phyloP scores from a whole-genome alignment of 805 yeast genomes.

The Lachancea fermentati region DNA sequence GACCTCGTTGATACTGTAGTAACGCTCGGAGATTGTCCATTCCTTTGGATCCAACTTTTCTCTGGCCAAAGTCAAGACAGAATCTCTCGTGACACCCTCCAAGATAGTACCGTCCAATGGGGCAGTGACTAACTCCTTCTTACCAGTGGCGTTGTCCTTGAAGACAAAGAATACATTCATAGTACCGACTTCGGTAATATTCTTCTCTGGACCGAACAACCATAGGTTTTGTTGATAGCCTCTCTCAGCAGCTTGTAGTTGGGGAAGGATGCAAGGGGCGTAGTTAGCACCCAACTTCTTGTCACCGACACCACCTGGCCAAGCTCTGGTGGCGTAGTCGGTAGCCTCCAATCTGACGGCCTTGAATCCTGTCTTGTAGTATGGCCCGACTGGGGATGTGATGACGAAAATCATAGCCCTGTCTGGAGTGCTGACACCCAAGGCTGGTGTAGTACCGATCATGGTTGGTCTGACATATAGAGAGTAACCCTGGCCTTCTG shows the following conservation, averaged over 20 bases:
- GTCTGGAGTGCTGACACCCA: conserved; percentile 82
- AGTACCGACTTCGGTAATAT: conserved; percentile 94
- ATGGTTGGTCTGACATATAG: conserved; percentile 90
- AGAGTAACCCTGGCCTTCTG: conserved; percentile 82
- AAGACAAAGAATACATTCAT: conserved; percentile 93
- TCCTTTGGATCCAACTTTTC: conserved; percentile 66
- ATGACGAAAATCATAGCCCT: conserved; percentile 80
- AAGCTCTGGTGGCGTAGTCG: conserved; percentile 93
- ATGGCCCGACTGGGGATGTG: conserved; percentile 96
- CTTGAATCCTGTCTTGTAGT: conserved; percentile 91
- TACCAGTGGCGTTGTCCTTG: conserved; percentile 67
- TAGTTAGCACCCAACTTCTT: conserved; percentile 95
- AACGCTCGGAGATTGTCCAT: conserved; percentile 83
- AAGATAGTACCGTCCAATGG: conserved; percentile 96
- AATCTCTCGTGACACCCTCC: conserved; percentile 95
- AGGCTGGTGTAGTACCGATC: conserved; percentile 85
- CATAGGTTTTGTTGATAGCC: conserved; percentile 96
- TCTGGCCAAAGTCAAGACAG: conserved; percentile 71
- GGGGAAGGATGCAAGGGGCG: conserved; percentile 93
- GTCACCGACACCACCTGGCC: conserved; percentile 99
- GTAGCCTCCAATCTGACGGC: conserved; percentile 94
- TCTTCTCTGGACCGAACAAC: conserved; percentile 86
- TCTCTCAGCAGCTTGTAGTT: conserved; percentile 78
- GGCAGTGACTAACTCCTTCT: conserved; percentile 89
- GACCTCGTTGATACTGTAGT: conserved; percentile 75